A percentile compares a stretch with the other conserved stretches of the same genome.
Conservation (phyloP, 2,329 filamentous ascomycete genomes). For the Aspergillus pseudoterreus region DNA sequence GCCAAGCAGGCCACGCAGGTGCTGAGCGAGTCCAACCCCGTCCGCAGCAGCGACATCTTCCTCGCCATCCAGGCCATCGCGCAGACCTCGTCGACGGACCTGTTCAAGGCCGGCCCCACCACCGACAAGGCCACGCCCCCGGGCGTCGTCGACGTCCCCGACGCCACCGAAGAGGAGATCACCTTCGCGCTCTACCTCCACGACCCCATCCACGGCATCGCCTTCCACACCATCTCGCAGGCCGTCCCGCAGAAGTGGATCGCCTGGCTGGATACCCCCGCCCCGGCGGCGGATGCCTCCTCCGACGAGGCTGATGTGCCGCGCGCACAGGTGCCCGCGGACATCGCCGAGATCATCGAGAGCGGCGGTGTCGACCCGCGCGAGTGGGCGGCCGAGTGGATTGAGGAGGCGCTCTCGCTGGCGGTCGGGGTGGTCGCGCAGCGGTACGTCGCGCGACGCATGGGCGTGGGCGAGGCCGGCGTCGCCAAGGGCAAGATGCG, state of each 20-base stretch:
- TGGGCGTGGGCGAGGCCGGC: slow-evolving; percentile 89
- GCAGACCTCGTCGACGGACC: slow-evolving; percentile 58
- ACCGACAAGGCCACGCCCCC: slow-evolving; percentile 28
- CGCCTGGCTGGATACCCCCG: slow-evolving; percentile 79
- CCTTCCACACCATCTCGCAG: slow-evolving; percentile 80
- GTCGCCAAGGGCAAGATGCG: slow-evolving; percentile 53
- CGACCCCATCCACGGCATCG: slow-evolving; percentile 88
- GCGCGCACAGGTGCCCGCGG: slow-evolving; percentile 60
- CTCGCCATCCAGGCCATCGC: slow-evolving; percentile 86
- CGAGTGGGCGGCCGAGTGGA: slow-evolving; percentile 97
- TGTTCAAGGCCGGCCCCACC: slow-evolving; percentile 62
- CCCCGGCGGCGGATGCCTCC: slow-evolving; percentile 36
- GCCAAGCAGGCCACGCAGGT: slow-evolving; percentile 75
- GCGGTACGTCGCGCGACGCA: slow-evolving; percentile 87
- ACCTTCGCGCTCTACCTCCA: slow-evolving; percentile 74
- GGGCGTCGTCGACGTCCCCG: slow-evolving; percentile 34
- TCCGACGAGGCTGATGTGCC: slow-evolving; percentile 36
- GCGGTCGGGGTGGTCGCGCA: slow-evolving; percentile 84
- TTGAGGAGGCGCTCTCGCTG: slow-evolving; percentile 79
- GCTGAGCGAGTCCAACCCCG: slow-evolving; percentile 79
- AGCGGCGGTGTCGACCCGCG: slow-evolving; percentile 77
- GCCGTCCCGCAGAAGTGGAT: slow-evolving; percentile 80
- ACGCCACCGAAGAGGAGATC: slow-evolving; percentile 55
- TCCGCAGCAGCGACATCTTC: slow-evolving; percentile 91
- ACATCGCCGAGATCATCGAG: slow-evolving; percentile 80